Conservation (phyloP, 495 filamentous ascomycete species). For the Sabuloglossum arenarium region DNA sequence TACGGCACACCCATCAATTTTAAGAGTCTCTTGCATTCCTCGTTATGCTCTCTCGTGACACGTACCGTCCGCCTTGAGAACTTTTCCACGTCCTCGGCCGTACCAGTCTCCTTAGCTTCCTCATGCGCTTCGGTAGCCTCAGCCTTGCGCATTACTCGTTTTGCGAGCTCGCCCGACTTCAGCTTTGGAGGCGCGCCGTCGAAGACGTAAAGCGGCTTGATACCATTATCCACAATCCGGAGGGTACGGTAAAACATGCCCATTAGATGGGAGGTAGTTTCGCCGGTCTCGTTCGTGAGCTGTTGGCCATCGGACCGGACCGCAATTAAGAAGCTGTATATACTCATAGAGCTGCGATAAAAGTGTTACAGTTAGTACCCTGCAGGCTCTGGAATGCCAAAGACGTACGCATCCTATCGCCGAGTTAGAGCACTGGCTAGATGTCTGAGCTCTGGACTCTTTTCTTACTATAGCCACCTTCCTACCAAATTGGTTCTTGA, state of each 20-base stretch:
- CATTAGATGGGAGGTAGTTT: slow-evolving; percentile 96
- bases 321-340: slow-evolving; percentile 95
- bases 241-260: slow-evolving; percentile 98
- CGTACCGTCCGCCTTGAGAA: slow-evolving; percentile 87
- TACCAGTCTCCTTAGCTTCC: slow-evolving; percentile 93
- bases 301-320: slow-evolving; percentile 93
- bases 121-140: slow-evolving; percentile 75
- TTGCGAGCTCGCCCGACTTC: slow-evolving; percentile 88
- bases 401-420: slow-evolving; percentile 62
- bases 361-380: neutral
- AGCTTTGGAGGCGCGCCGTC: slow-evolving; percentile 92
- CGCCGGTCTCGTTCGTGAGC: slow-evolving; percentile 78
- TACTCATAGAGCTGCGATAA: slow-evolving; percentile 70
- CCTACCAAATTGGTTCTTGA: slow-evolving; percentile 94
- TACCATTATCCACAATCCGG: slow-evolving; percentile 94
- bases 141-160: slow-evolving; percentile 75
- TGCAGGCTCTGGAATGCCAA: neutral
- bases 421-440: neutral
- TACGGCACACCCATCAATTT: slow-evolving; percentile 93
- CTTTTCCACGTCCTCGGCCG: slow-evolving; percentile 91
- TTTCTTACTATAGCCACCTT: slow-evolving; percentile 82
- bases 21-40: slow-evolving; percentile 74
- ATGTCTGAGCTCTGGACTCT: neutral
- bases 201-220: slow-evolving; percentile 96
- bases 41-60: slow-evolving; percentile 91